phyloP scores from a whole-genome alignment of 2,329 filamentous ascomycete genomes.

The Aspergillus aculeatus region DNA sequence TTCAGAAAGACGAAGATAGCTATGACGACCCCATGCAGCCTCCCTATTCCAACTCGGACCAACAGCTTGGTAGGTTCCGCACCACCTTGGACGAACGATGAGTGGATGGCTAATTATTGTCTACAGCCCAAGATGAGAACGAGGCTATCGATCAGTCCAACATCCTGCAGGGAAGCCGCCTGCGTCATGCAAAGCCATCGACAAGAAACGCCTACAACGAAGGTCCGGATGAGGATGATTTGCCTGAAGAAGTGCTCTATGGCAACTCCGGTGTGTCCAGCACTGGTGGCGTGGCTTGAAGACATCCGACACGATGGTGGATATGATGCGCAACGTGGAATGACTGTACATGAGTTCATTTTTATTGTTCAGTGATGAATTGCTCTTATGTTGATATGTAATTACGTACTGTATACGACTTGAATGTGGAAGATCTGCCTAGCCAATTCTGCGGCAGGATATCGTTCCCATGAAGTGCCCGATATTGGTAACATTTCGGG shows the following conservation, averaged over 20 bases:
- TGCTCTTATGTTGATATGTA: neutral
- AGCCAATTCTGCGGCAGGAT: neutral
- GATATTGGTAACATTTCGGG: neutral
- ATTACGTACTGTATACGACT: neutral
- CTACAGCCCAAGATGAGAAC: conserved; percentile 21
- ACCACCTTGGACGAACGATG: neutral
- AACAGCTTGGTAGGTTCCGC: conserved; percentile 30
- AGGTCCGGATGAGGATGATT: conserved; percentile 24
- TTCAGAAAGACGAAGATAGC: conserved; percentile 24
- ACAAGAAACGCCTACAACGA: conserved; percentile 23
- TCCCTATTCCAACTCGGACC: conserved; percentile 26
- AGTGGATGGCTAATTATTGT: neutral
- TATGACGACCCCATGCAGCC: conserved; percentile 32
- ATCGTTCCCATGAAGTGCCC: neutral
- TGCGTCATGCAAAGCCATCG: conserved; percentile 26
- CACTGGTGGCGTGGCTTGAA: neutral
- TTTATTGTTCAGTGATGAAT: neutral
- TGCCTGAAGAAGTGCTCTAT: conserved; percentile 16
- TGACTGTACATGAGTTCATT: neutral
- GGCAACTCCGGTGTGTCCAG: neutral
- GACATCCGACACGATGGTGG: neutral
- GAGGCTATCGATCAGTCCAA: conserved; percentile 25
- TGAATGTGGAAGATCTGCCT: neutral
- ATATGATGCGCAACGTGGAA: neutral
- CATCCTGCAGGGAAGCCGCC: conserved; percentile 22